phyloP scores from a whole-genome alignment of 1,284 basidiomycete species.

The Moniliophthora roreri region DNA sequence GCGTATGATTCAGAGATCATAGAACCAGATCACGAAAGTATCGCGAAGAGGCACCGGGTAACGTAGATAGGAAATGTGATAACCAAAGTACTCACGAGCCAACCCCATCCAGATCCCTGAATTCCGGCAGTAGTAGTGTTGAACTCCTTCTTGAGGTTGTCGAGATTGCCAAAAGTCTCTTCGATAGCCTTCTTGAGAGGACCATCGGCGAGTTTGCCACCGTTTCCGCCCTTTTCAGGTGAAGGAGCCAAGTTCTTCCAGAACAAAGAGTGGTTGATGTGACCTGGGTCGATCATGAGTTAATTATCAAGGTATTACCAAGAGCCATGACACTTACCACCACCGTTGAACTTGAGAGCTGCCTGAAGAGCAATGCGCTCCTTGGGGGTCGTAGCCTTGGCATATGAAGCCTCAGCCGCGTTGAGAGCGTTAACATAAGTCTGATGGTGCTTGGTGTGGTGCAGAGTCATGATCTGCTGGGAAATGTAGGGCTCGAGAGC shows the following conservation, averaged over 20 bases:
- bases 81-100: constrained; percentile 74
- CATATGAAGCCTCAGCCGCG: constrained; percentile 73
- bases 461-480: constrained; percentile 79
- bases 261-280: constrained; percentile 92
- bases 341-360: constrained; percentile 74
- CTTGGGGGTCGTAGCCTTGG: constrained; percentile 63
- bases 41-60: neutral
- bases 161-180: constrained; percentile 67
- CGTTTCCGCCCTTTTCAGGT: constrained; percentile 46
- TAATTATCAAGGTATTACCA: neutral
- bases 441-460: constrained; percentile 89
- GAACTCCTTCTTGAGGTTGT: constrained; percentile 67
- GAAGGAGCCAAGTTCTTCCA: constrained; percentile 86
- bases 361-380: constrained; percentile 78
- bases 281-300: constrained; percentile 44
- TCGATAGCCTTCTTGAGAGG: constrained; percentile 71
- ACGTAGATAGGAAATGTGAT: constrained; percentile 6
- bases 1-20: neutral
- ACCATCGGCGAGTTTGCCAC: constrained; percentile 65
- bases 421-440: constrained; percentile 77
- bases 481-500: constrained; percentile 87
- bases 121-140: constrained; percentile 79
- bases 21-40: neutral
- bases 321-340: constrained; percentile 39
- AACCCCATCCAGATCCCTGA: constrained; percentile 93